phyloP scores from a whole-genome alignment of 2,329 filamentous ascomycete genomes.

The Sporothrix phasma region DNA sequence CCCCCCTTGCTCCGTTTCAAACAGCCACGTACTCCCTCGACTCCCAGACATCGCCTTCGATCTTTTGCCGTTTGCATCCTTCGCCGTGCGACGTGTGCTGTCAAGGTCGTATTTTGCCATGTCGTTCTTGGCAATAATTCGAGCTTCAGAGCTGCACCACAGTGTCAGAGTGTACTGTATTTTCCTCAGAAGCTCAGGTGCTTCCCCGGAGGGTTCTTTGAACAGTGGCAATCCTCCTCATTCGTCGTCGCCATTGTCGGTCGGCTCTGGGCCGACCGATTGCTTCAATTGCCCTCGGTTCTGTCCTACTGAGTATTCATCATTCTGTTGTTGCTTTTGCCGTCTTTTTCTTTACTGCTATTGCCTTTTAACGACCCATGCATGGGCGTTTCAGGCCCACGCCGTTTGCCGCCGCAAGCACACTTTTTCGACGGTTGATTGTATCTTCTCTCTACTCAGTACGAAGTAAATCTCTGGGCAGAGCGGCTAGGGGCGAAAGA shows the following conservation, averaged over 20 bases:
- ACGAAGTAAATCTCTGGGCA: background rate
- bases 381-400: conserved; percentile 3
- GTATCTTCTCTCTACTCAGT: no score
- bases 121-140: background rate
- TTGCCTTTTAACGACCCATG: background rate
- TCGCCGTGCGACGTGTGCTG: background rate
- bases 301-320: no score
- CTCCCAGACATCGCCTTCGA: background rate
- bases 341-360: background rate
- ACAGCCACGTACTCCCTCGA: no score
- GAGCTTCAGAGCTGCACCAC: background rate
- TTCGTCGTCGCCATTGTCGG: background rate
- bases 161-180: no score
- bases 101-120: conserved; percentile 3
- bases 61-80: background rate
- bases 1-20: background rate
- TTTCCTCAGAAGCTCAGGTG: no score
- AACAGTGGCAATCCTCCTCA: background rate
- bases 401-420: background rate
- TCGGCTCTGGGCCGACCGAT: background rate
- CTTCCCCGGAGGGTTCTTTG: background rate
- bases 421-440: no score
- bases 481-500: background rate
- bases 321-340: background rate
- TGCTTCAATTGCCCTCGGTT: background rate